These are phyloP conservation scores for Rhizophagus clarus DNA, from an alignment of 192 early-diverging fungal species.

Conservation along the genomic window DNA sequence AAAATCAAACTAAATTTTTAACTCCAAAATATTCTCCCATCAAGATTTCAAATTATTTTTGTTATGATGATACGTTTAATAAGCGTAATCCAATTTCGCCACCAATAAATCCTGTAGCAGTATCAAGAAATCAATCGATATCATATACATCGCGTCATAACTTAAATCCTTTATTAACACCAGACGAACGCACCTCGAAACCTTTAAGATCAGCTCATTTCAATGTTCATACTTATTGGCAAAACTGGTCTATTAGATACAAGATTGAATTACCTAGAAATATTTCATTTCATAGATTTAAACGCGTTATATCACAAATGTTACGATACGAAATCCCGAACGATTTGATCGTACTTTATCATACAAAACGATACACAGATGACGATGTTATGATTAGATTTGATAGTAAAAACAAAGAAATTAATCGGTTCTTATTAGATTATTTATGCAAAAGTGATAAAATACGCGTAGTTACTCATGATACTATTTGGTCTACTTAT, in stretches of 20 bases:
- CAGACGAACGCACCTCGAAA: not conserved
- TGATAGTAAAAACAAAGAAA: not conserved
- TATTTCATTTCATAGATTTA: conserved; percentile 4
- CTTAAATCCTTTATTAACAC: conserved; percentile 1
- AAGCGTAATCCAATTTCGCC: not conserved
- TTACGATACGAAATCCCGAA: not conserved
- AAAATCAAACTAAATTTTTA: no score
- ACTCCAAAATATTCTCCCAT: not conserved
- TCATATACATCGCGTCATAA: not conserved
- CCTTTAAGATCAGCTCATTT: not conserved
- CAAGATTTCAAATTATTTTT: not conserved
- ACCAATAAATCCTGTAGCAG: not conserved
- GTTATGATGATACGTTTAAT: not conserved
- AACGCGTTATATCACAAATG: not conserved
- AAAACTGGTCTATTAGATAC: not conserved
- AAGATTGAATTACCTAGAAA: not conserved
- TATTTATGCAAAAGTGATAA: conserved; percentile 9
- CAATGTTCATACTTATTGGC: conserved; percentile 5
- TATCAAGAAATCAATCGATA: not conserved
- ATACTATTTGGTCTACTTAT: not conserved
- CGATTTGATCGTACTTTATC: conserved; percentile 5
- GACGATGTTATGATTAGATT: not conserved
- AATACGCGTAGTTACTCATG: not conserved
- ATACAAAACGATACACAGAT: conserved; percentile 1
- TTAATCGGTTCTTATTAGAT: not conserved